A percentile compares a stretch with the other conserved stretches of the same genome.
Evolutionary conservation across 306 rosid species (phyloP).

Genomic region (Casuarina glauca): DNA sequence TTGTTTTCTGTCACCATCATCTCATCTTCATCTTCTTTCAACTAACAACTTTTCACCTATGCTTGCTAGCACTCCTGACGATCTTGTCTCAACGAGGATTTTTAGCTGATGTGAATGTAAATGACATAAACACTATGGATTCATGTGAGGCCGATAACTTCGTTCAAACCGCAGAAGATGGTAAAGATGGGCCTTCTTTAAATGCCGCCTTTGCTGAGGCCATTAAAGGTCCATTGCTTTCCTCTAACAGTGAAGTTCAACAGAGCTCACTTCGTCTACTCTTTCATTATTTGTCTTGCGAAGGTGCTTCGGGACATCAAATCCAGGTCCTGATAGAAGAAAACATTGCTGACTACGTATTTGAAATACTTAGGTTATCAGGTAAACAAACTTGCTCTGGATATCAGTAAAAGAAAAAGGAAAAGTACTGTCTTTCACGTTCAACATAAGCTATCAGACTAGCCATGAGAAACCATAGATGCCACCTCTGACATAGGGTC

Average conservation of each 20-base stretch:
- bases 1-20: neutral
- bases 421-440: neutral
- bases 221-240: constrained; percentile 88
- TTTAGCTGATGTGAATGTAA: constrained; percentile 49
- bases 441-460: neutral
- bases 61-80: constrained; percentile 69
- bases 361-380: constrained; percentile 88
- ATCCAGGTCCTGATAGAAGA: constrained; percentile 80
- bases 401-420: constrained; percentile 13
- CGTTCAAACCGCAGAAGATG: constrained; percentile 38
- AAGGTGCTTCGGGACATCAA: constrained; percentile 52
- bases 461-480: neutral
- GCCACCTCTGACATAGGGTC: neutral
- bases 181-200: constrained; percentile 46
- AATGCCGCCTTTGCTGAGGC: constrained; percentile 77
- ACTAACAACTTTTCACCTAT: constrained; percentile 28
- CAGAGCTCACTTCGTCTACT: constrained; percentile 66
- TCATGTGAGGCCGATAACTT: constrained; percentile 41
- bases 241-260: constrained; percentile 79
- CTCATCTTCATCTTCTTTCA: constrained; percentile 15
- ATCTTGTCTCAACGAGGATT: constrained; percentile 70
- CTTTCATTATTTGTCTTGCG: constrained; percentile 66
- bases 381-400: constrained; percentile 49
- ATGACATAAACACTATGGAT: constrained; percentile 35
- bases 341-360: constrained; percentile 87